Evolutionary conservation across 2,329 filamentous ascomycete species (phyloP).

Genomic region (Epichloe baconii): DNA sequence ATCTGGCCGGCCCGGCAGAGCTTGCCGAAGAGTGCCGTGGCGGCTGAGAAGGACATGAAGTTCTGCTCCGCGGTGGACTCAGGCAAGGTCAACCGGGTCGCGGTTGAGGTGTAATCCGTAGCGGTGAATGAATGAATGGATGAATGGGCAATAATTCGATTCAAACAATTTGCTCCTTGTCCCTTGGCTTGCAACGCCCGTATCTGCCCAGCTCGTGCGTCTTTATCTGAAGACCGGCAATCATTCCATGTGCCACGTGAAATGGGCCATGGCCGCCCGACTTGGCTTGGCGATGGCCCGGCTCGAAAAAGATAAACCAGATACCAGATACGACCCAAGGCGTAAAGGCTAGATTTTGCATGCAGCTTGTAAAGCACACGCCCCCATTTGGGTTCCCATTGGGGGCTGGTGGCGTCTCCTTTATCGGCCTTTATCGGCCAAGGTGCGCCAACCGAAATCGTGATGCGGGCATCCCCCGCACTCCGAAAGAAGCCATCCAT

Average conservation of each 20-base stretch:
- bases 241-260: no score
- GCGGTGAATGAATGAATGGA: no score
- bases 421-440: conserved; percentile 6
- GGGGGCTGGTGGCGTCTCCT: conserved; percentile 2
- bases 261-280: neutral
- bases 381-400: no score
- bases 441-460: neutral
- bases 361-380: neutral
- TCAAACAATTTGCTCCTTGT: no score
- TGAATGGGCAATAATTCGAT: no score
- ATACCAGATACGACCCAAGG: neutral
- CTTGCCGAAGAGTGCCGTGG: conserved; percentile 15
- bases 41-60: conserved; percentile 15
- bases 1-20: conserved; percentile 38
- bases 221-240: no score
- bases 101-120: conserved; percentile 1
- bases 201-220: no score
- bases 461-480: conserved; percentile 4
- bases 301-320: neutral
- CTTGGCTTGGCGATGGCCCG: neutral
- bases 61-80: conserved; percentile 25
- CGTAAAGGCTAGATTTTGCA: neutral
- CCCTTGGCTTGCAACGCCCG: no score
- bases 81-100: conserved; percentile 13
- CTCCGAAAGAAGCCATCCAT: neutral